Conservation (phyloP, 75 land plant genomes). For the Selaginella tamariscina region DNA sequence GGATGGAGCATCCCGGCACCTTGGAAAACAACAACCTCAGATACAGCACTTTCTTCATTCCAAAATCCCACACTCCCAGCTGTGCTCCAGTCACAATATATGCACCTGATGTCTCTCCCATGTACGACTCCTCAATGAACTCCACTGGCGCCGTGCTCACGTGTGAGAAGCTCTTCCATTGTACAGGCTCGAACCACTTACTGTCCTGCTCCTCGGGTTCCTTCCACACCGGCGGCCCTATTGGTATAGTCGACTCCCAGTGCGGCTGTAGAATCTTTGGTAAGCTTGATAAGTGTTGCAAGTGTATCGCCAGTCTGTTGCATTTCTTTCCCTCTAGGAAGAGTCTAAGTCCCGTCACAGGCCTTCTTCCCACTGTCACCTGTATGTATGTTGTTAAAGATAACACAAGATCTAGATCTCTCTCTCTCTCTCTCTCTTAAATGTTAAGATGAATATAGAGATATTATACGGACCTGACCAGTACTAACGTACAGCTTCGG, state of each 20-base stretch:
- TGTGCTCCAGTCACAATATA: constrained; percentile 58
- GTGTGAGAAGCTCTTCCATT: constrained; percentile 63
- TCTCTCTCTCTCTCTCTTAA: background rate
- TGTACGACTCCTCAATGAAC: constrained; percentile 24
- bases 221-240: constrained; percentile 11
- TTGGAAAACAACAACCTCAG: constrained; percentile 49
- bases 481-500: constrained; percentile 66
- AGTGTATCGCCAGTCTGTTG: constrained; percentile 64
- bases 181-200: constrained; percentile 52
- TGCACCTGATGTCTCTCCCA: constrained; percentile 18
- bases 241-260: constrained; percentile 23
- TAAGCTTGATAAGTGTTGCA: constrained; percentile 60
- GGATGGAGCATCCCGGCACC: constrained; percentile 39
- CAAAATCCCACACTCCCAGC: constrained; percentile 45
- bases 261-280: constrained; percentile 45
- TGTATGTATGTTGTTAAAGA: constrained; percentile 13
- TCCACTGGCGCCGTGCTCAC: constrained; percentile 68
- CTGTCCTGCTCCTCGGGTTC: constrained; percentile 12
- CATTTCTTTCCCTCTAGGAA: constrained; percentile 63
- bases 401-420: background rate
- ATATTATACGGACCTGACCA: constrained; percentile 24
- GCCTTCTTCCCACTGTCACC: constrained; percentile 50
- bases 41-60: constrained; percentile 53
- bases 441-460: background rate
- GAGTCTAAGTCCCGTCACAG: constrained; percentile 65